A percentile compares a stretch with the other conserved stretches of the same genome.
phyloP scores from a whole-genome alignment of 2,329 filamentous ascomycete genomes.

The Colletotrichum tamarilloi region DNA sequence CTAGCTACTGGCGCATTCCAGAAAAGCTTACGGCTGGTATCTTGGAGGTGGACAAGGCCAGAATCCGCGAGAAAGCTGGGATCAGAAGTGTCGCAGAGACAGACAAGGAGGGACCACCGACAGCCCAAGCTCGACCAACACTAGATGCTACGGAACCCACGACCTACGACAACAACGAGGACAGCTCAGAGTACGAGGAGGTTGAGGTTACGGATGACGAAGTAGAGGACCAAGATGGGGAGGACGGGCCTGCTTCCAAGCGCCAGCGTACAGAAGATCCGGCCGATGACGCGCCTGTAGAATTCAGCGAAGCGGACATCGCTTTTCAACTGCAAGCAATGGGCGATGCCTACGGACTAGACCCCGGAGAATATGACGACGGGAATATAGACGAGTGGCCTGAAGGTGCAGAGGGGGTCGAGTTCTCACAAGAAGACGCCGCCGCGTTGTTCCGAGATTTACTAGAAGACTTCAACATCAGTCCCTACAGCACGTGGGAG shows the following conservation, averaged over 20 bases:
- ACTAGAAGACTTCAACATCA: slow-evolving; percentile 83
- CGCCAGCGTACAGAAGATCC: slow-evolving; percentile 65
- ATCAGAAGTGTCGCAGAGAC: slow-evolving; percentile 38
- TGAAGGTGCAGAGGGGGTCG: slow-evolving; percentile 77
- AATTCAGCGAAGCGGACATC: slow-evolving; percentile 95
- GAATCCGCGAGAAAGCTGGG: slow-evolving; percentile 68
- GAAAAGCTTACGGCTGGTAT: slow-evolving; percentile 86
- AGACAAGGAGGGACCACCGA: slow-evolving; percentile 19
- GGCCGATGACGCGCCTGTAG: slow-evolving; percentile 69
- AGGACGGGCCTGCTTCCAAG: slow-evolving; percentile 66
- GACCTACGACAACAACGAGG: slow-evolving; percentile 46
- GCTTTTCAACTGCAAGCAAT: slow-evolving; percentile 91
- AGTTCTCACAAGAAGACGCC: slow-evolving; percentile 80
- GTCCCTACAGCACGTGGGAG: slow-evolving; percentile 92
- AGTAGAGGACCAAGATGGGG: slow-evolving; percentile 48
- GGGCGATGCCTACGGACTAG: slow-evolving; percentile 85
- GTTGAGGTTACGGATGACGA: slow-evolving; percentile 72
- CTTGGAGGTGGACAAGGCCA: slow-evolving; percentile 76
- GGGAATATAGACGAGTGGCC: slow-evolving; percentile 71
- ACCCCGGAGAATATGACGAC: slow-evolving; percentile 80
- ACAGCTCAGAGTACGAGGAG: slow-evolving; percentile 81
- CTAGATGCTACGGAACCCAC: not conserved
- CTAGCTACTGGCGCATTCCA: slow-evolving; percentile 96
- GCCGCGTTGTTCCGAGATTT: slow-evolving; percentile 85
- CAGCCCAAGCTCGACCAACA: slow-evolving; percentile 21